Base-by-base conservation (phyloP, 495 filamentous ascomycete genomes). In the Penicillium lividum region DNA sequence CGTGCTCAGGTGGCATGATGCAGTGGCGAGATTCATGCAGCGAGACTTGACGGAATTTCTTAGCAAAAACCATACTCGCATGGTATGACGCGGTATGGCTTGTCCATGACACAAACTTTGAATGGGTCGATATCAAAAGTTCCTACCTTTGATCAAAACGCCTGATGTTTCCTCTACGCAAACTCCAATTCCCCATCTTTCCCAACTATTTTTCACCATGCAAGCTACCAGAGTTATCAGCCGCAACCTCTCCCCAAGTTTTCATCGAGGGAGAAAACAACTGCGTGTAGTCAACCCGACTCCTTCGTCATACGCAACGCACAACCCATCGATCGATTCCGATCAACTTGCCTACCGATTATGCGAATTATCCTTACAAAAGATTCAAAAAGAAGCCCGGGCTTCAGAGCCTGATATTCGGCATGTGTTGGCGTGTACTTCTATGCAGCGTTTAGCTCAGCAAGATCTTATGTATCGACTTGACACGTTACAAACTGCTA, bases 331-430 rank as follows among this genome's bases (percentile, higher is more conserved):
- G n/a, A 53, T 48, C 13, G 64, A 65, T 50, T 64, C 64, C 22
- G 67, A 67, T 13, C 60, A 62, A 28, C 56, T 69, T 16, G 64
- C 67, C 28, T 67, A 64, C 50, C 59, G 64, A 47, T 57, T 69
- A 16, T 69, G 62, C 29, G 59, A 67, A 28, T 56, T 69, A 3
- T 69, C 67, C 0, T 43, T 69, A n/a, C 54, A 62, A 51, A 69
- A 69, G 36, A 69, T 69, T 10, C 59, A 64, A 47, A 64, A 67
- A 50, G 64, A 69, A 29, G 67, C 67, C 1, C 55, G 57, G 27
- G 58, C 64, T 7, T 48, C 56, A 8, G 67, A 67, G 31, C 67
- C 67, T 10, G 64, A 69, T 46, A 36, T 69, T 13, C 44, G 67
- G 8, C 67, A 65, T 36, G 59, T 69, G 2, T 53, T 69, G 4